phyloP scores from a whole-genome alignment of 768 basidiomycete species.

The Russula olivacea region DNA sequence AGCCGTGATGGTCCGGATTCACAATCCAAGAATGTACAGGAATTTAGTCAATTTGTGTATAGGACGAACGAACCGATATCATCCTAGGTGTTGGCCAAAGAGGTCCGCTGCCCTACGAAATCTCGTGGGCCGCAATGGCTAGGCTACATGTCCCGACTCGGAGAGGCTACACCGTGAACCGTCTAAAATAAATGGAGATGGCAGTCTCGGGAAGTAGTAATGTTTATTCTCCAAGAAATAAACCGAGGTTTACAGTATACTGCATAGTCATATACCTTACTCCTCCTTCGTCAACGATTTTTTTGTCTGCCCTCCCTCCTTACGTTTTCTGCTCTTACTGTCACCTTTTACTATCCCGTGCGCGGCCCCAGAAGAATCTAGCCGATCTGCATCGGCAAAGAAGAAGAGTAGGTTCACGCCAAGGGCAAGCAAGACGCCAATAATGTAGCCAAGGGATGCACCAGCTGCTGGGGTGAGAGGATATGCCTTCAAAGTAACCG shows the following conservation, averaged over 20 bases:
- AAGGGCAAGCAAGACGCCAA: constrained; percentile 53
- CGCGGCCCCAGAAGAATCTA: neutral
- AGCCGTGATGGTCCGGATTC: no score
- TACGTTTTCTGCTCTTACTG: neutral
- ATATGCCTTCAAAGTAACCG: constrained; percentile 52
- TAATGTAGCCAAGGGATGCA: constrained; percentile 60
- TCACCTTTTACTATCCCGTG: neutral
- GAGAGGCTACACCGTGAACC: neutral
- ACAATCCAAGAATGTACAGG: no score
- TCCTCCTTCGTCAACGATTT: constrained; percentile 1
- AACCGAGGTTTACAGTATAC: neutral
- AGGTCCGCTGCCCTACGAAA: no score
- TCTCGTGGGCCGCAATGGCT: no score
- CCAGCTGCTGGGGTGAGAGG: constrained; percentile 75
- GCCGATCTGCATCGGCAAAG: constrained; percentile 26
- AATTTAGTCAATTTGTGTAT: no score
- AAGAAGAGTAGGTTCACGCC: constrained; percentile 35
- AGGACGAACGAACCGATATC: no score
- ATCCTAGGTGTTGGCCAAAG: no score
- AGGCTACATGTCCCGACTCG: neutral
- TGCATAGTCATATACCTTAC: neutral
- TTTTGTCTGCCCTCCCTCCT: constrained; percentile 14
- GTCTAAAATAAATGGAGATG: neutral
- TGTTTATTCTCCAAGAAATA: neutral
- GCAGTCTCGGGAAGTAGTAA: neutral